phyloP scores from a whole-genome alignment of 345 rosid genomes.

The Dipteronia dyeriana region DNA sequence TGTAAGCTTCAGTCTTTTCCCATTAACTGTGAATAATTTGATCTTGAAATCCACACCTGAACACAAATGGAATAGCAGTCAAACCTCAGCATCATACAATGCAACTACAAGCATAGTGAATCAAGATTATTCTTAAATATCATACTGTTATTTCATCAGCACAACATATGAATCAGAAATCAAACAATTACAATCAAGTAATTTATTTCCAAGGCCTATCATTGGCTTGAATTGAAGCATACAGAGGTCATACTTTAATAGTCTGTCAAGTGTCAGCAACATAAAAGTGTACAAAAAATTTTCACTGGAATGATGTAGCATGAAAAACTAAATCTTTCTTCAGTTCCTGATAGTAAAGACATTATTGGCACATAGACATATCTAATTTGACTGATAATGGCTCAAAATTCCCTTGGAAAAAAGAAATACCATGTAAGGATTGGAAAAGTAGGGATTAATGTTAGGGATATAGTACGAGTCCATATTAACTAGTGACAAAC shows the following conservation, averaged over 20 bases:
- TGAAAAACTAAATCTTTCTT: not conserved
- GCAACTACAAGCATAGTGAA: not conserved
- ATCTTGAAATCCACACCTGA: conserved; percentile 97
- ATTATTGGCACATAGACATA: no score
- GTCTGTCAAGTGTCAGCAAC: not conserved
- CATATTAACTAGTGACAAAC: no score
- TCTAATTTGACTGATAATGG: no score
- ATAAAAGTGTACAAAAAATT: not conserved
- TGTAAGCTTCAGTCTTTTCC: conserved; percentile 82
- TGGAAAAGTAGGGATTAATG: no score
- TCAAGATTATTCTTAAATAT: no score
- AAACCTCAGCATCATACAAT: not conserved
- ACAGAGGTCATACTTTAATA: no score
- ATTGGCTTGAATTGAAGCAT: not conserved
- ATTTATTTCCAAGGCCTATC: not conserved
- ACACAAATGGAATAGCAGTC: conserved; percentile 10
- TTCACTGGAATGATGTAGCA: not conserved
- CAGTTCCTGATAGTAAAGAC: no score
- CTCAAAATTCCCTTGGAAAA: no score
- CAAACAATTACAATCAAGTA: not conserved
- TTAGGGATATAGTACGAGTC: no score
- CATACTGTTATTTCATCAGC: not conserved
- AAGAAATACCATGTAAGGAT: no score
- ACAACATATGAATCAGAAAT: not conserved
- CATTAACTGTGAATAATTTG: conserved; percentile 65